Evolutionary conservation across 352 stramenopile species (phyloP), one percentile per base, ranked within the genome.

Genomic region (Pythium myriotylum): DNA sequence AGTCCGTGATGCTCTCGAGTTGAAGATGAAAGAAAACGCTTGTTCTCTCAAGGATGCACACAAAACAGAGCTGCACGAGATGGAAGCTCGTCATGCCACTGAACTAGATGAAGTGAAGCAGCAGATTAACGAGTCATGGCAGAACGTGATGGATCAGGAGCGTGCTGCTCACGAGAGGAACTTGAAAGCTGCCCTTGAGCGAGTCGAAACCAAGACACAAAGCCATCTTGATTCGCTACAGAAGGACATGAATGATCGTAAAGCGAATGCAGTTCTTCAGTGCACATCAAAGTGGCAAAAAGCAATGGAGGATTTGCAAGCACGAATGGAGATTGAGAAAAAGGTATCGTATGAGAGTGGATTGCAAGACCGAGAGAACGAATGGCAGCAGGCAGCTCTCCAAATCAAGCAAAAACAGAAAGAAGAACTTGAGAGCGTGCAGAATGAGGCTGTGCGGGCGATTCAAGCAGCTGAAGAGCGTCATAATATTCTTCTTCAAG

Each of bases 381-480:
- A 92, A 41, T 93, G 84, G 84, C 84, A 92, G 52, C 75, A 86
- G 42, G 84, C 84, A 3, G 84, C 84, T 2, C 17, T 68, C 4
- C 72, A 87, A 49, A 92, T 93, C 60, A 93, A 93, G 51, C 73
- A 76, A 16, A 79, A 81, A 32, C 84, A 93, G 35, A 83, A 86
- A 23, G 78, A 91, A 33, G 82, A 91, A 56, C 65, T 93, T 12
- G 68, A 78, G 14, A 72, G 54, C 23, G 74, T 89, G 4, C 77
- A 88, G 37, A 75, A 74, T 13, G 81, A 91, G 40, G 81, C 79
- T 9, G n/a, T 91, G 26, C 67, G 71, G 22, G 84, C 84, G 2
- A 86, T 93, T 24, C 66, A 77, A 50, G 80, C 77, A 19, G 82
- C 81, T 0, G 82, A 93, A 55, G 77, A 91, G 47, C 79, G 77